Evolutionary conservation across 495 filamentous ascomycete genomes (phyloP).

Genomic region (Neurospora discreta): DNA sequence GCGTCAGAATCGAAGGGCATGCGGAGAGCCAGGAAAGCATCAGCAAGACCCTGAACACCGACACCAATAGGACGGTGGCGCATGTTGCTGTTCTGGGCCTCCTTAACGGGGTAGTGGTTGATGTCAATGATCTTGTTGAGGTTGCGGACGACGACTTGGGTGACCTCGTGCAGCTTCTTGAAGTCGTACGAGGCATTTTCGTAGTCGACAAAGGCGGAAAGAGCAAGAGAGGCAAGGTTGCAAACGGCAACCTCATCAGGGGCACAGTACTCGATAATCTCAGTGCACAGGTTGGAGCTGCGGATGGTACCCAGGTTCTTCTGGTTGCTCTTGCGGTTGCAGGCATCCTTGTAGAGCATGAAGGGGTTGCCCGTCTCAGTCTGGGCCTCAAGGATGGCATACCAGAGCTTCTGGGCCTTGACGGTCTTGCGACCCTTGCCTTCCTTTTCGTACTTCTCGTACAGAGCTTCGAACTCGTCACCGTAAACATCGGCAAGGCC

Average conservation of each 20-base stretch:
- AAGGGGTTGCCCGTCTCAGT: constrained; percentile 98
- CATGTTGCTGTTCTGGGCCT: constrained; percentile 91
- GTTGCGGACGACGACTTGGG: constrained; percentile 79
- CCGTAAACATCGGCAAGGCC: constrained; percentile 94
- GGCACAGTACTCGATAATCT: constrained; percentile 94
- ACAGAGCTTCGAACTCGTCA: constrained; percentile 92
- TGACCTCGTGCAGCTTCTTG: constrained; percentile 85
- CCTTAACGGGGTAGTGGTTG: constrained; percentile 92
- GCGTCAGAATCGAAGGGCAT: constrained; percentile 93
- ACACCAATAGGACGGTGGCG: constrained; percentile 89
- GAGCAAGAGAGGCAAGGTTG: constrained; percentile 88
- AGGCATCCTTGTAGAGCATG: constrained; percentile 98
- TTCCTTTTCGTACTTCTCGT: constrained; percentile 86
- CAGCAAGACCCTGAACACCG: constrained; percentile 96
- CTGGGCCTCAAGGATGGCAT: constrained; percentile 92
- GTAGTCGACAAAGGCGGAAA: constrained; percentile 82
- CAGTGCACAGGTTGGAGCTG: constrained; percentile 96
- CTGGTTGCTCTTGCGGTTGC: constrained; percentile 98
- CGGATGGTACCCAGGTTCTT: constrained; percentile 97
- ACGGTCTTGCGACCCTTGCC: constrained; percentile 79
- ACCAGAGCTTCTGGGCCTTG: constrained; percentile 99
- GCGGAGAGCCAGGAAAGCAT: constrained; percentile 94
- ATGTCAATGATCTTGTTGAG: constrained; percentile 95
- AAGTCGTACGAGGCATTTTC: constrained; percentile 79
- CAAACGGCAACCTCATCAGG: constrained; percentile 98